A percentile compares a stretch with the other conserved stretches of the same genome.
phyloP scores from a whole-genome alignment of 2,329 filamentous ascomycete species.

The Fusarium veterinarium region DNA sequence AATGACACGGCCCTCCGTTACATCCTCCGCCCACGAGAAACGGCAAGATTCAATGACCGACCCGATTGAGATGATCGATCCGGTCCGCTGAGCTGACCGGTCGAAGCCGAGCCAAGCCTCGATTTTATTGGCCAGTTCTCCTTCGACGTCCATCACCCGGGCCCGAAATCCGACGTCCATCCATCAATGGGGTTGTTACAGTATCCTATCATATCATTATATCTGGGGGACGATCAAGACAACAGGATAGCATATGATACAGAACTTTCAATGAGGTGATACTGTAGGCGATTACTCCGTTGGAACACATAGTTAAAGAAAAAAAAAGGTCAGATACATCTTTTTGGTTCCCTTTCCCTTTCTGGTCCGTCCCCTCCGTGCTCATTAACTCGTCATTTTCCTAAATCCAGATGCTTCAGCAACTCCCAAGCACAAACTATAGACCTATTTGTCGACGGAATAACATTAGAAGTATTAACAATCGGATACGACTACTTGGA shows the following conservation, averaged over 20 bases:
- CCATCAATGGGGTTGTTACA: not conserved
- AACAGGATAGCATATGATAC: conserved; percentile 3
- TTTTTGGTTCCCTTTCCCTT: conserved; percentile 14
- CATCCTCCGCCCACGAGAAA: not conserved
- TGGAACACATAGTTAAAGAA: conserved; percentile 2
- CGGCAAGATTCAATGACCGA: not conserved
- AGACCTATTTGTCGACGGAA: conserved; percentile 30
- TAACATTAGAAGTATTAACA: conserved; percentile 35
- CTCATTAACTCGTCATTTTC: conserved; percentile 43
- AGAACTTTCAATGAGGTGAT: not conserved
- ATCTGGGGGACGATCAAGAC: not conserved
- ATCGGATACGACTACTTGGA: conserved; percentile 19
- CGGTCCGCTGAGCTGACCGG: conserved; percentile 16
- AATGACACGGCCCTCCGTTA: not conserved
- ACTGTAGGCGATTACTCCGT: conserved; percentile 1
- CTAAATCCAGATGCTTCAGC: conserved; percentile 32
- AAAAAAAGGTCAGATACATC: conserved; percentile 24
- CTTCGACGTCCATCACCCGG: conserved; percentile 5
- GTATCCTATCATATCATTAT: not conserved
- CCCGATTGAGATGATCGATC: conserved; percentile 9
- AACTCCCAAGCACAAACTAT: conserved; percentile 35
- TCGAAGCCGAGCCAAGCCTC: conserved; percentile 21
- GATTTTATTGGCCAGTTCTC: conserved; percentile 23
- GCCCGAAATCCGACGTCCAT: conserved; percentile 13
- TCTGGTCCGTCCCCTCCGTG: conserved; percentile 10